Evolutionary conservation across 371 early-diverging fungal genomes (phyloP).

Genomic region (Mortierella sp.): DNA sequence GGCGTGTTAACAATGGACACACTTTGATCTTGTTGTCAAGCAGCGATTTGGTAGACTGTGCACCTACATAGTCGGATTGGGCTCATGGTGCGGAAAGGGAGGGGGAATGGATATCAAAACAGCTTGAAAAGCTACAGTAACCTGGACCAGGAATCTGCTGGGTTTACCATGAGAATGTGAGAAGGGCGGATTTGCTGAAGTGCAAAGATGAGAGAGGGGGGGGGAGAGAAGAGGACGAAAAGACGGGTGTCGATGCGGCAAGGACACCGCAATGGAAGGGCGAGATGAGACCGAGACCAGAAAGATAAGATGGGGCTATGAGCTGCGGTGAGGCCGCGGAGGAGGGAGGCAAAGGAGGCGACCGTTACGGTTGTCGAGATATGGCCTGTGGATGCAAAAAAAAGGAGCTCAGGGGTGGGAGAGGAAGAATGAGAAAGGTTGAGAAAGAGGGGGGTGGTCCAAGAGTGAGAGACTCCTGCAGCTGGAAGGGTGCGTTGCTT

Average conservation of each 20-base stretch:
- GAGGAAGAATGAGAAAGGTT: neutral
- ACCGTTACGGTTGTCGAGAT: no score
- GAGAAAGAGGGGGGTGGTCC: neutral
- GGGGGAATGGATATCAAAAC: neutral
- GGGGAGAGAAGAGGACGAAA: neutral
- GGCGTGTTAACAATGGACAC: neutral
- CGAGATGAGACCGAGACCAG: no score
- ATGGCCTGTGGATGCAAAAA: no score
- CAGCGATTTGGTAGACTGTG: neutral
- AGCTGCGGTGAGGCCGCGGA: no score
- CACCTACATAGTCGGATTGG: slow-evolving; percentile 7
- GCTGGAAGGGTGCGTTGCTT: slow-evolving; percentile 12
- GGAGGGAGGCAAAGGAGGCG: no score
- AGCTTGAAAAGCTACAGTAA: slow-evolving; percentile 1
- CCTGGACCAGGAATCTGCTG: neutral
- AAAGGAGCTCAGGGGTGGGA: no score
- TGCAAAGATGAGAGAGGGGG: neutral
- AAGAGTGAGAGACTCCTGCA: neutral
- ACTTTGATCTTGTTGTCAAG: neutral
- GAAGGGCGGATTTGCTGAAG: neutral
- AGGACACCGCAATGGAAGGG: no score
- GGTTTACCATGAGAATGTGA: neutral
- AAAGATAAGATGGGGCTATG: neutral
- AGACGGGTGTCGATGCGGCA: slow-evolving; percentile 3
- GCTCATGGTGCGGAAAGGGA: neutral